Percentiles rank a stretch among this genome's conserved stretches.
phyloP scores from a whole-genome alignment of 2,329 filamentous ascomycete genomes.

The Diaporthe destruens region DNA sequence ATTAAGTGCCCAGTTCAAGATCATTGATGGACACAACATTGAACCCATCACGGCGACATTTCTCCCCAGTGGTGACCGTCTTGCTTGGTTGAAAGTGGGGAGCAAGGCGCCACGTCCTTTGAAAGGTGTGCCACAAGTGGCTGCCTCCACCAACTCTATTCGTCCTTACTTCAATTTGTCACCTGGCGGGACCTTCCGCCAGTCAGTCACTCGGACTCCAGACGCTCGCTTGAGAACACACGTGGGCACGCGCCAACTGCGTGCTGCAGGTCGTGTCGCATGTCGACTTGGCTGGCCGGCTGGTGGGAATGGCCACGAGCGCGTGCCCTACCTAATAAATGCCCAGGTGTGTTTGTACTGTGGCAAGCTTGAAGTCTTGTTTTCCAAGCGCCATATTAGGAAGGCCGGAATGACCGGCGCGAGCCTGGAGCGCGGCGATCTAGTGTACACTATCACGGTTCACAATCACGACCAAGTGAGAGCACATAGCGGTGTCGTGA shows the following conservation, averaged over 20 bases:
- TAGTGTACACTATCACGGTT: no score
- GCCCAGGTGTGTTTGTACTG: no score
- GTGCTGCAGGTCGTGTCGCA: neutral
- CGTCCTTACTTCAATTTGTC: neutral
- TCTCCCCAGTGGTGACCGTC: neutral
- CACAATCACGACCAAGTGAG: neutral
- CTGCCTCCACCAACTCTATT: neutral
- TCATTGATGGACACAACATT: neutral
- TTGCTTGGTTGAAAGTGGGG: neutral
- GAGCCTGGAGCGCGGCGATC: slow-evolving; percentile 7
- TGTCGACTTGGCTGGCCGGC: slow-evolving; percentile 1
- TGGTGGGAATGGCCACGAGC: slow-evolving; percentile 12
- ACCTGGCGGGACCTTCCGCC: no score
- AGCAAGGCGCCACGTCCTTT: neutral
- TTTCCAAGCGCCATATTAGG: slow-evolving; percentile 4
- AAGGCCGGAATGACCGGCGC: slow-evolving; percentile 15
- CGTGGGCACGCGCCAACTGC: neutral
- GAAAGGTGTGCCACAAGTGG: no score
- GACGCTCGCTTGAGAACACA: no score
- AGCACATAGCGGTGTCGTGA: neutral
- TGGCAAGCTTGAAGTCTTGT: neutral
- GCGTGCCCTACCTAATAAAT: neutral
- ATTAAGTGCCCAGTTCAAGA: neutral
- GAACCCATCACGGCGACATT: neutral
- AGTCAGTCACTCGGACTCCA: no score